phyloP scores from a whole-genome alignment of 1,139 yeast species.

The Geotrichum bryndzae region DNA sequence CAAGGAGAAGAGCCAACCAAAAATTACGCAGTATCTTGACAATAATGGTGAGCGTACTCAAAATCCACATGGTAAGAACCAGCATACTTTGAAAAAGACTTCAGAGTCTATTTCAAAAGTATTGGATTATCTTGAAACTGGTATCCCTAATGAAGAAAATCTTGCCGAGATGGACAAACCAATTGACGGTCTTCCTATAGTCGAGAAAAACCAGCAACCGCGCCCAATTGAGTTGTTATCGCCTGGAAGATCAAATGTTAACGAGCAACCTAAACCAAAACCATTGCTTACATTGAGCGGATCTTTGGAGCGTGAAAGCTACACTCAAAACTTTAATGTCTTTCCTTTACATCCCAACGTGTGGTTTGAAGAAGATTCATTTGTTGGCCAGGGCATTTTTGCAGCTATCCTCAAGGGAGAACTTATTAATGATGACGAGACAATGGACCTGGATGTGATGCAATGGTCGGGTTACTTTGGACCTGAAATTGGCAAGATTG shows the following conservation, averaged over 20 bases:
- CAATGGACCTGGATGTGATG: background rate
- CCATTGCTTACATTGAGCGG: background rate
- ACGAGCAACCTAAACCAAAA: background rate
- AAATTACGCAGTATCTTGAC: background rate
- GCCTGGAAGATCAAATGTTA: background rate
- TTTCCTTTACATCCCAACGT: constrained; percentile 1
- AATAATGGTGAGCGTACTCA: background rate
- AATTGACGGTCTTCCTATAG: background rate
- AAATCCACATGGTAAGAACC: background rate
- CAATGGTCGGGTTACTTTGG: constrained; percentile 12
- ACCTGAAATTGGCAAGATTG: constrained; percentile 12
- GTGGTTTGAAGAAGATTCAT: constrained; percentile 9
- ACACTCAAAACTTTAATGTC: constrained; percentile 3
- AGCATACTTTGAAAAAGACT: background rate
- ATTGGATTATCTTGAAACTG: background rate
- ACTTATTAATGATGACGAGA: background rate
- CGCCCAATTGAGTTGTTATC: background rate
- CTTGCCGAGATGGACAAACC: background rate
- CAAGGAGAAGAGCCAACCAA: background rate
- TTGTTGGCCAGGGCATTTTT: constrained; percentile 14
- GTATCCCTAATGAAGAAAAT: background rate
- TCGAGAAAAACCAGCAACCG: background rate
- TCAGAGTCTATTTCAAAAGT: constrained; percentile 3
- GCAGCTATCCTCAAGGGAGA: constrained; percentile 1
- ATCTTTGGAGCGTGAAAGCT: background rate